phyloP scores from a whole-genome alignment of 768 basidiomycete genomes.

The Chalciporus chontae region DNA sequence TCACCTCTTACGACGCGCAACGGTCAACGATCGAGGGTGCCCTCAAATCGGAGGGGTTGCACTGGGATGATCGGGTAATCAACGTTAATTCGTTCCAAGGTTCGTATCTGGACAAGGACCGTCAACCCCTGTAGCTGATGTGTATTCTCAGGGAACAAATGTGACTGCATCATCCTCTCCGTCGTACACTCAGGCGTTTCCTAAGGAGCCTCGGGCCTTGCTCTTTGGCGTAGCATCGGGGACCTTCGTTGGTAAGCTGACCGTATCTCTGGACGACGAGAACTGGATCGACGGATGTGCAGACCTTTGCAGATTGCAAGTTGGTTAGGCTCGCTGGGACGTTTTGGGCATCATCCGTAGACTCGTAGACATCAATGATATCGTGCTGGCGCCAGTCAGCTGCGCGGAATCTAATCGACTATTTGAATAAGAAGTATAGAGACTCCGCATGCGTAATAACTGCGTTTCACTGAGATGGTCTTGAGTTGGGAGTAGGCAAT shows the following conservation, averaged over 20 bases:
- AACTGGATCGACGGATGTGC: constrained; percentile 18
- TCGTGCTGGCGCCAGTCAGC: background rate
- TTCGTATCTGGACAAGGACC: constrained; percentile 24
- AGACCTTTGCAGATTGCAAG: background rate
- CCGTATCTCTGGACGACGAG: constrained; percentile 1
- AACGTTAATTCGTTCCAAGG: constrained; percentile 83
- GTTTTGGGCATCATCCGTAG: background rate
- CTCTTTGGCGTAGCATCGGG: constrained; percentile 13
- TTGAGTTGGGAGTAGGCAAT: background rate
- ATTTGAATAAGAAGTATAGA: background rate
- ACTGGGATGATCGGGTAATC: constrained; percentile 65
- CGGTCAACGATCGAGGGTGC: constrained; percentile 50
- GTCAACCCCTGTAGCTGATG: constrained; percentile 12
- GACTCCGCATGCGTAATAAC: background rate
- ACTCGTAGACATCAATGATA: background rate
- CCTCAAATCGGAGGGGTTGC: constrained; percentile 45
- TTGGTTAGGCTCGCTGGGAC: background rate
- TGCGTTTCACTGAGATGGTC: background rate
- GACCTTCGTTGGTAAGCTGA: constrained; percentile 28
- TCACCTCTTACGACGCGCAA: constrained; percentile 80
- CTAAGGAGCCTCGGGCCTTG: constrained; percentile 41
- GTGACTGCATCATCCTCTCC: constrained; percentile 69
- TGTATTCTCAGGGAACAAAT: constrained; percentile 64
- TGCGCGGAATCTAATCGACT: background rate
- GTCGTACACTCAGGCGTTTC: constrained; percentile 71